Conservation (phyloP, 1,284 basidiomycete genomes). For the Rhodotorula sp. region DNA sequence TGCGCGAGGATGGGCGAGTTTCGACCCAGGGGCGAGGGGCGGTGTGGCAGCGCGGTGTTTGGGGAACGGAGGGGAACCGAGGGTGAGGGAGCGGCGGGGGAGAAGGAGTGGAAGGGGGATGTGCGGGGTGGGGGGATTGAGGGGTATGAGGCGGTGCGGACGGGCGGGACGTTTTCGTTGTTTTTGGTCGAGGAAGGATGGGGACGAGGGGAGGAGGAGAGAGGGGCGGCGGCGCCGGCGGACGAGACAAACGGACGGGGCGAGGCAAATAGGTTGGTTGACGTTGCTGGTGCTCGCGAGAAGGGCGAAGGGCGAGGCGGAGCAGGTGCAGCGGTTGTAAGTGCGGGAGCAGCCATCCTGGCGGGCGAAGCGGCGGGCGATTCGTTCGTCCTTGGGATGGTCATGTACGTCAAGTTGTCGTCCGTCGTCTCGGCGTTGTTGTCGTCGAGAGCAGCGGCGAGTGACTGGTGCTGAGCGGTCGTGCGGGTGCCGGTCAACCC, state of each 20-base stretch:
- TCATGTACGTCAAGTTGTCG: constrained; percentile 32
- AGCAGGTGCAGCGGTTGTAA: neutral
- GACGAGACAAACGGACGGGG: constrained; percentile 1
- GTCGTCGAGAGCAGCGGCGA: neutral
- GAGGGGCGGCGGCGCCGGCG: no score
- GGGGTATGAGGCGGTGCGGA: neutral
- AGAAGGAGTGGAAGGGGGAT: neutral
- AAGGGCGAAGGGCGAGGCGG: neutral
- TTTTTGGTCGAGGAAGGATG: neutral
- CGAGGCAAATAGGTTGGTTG: neutral
- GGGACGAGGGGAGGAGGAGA: neutral
- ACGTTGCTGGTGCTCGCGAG: neutral
- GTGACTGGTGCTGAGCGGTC: neutral
- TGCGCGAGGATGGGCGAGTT: constrained; percentile 23
- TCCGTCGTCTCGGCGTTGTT: constrained; percentile 1
- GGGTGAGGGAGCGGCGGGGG: neutral
- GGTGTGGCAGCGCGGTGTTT: neutral
- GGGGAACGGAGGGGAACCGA: neutral
- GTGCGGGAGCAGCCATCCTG: neutral
- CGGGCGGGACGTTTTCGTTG: constrained; percentile 13
- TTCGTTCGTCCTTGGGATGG: constrained; percentile 6
- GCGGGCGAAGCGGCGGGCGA: constrained; percentile 12
- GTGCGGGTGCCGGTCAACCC: constrained; percentile 11
- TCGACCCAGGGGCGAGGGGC: constrained; percentile 18
- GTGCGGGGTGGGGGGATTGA: neutral